Evolutionary conservation across 345 rosid genomes (phyloP), one percentile per base, ranked within the genome.

Genomic region (Camelina sativa): DNA sequence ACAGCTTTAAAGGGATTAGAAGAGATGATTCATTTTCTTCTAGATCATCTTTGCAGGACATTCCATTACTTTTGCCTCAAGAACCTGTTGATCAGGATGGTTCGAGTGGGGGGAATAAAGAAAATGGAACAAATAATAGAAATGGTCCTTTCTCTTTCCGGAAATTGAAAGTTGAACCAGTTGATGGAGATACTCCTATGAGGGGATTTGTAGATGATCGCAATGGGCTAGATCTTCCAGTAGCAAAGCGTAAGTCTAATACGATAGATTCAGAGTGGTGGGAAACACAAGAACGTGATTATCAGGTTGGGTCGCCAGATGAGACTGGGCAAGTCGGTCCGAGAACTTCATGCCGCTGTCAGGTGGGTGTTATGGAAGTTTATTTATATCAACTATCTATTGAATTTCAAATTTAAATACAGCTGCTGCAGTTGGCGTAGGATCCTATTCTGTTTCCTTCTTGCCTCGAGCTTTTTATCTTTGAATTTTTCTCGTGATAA

Each of bases 1-100:
- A 81, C 48, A 70, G 75, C 66, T 20, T 38, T 67, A 68, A 72
- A 68, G 86, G 80, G 74, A 80, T 88, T 8, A 83, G 71, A 76
- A 84, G 94, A 80, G 86, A 83, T 51, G 91, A 88, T 77, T 92
- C 97, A 13, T 89, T 89, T 84, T 85, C 89, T 47, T 89, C 96
- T 69, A 79, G 84, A 65, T 89, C 92, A 77, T 85, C 97, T 69
- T 78, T 74, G 54, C 91, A 91, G 83, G 99, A 96, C 75, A 91
- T 96, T 79, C 99, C 99, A 3, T 84, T 96, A 38, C 97, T 96
- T 61, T 82, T 96, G 80, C 97, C 93, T 75, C 97, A 88, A 67
- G 97, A 96, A 76, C 73, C 93, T 48, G 87, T 84, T 47, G 87
- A 81, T 60, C 37, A 85, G 59, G 92, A 84, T 74, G 73, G 77